These are phyloP conservation scores for Colletotrichum falcatum DNA, from an alignment of 2,329 filamentous ascomycete genomes.

Conservation along the genomic window DNA sequence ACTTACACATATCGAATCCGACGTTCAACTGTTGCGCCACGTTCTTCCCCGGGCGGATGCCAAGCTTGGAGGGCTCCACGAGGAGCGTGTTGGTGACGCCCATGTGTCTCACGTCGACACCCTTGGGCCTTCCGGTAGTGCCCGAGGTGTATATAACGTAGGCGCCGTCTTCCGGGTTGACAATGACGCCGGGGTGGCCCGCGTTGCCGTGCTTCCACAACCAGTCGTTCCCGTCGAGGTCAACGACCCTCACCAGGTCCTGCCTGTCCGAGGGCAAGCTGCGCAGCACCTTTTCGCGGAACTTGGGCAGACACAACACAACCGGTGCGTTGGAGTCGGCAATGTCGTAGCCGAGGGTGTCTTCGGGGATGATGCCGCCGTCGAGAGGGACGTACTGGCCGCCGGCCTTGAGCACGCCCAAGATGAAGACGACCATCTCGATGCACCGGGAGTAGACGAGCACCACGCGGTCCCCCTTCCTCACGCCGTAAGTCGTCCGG, in stretches of 20 bases:
- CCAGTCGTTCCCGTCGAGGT: constrained; percentile 35
- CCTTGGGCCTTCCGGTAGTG: constrained; percentile 69
- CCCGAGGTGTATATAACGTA: constrained; percentile 69
- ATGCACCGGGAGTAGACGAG: constrained; percentile 66
- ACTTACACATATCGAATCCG: constrained; percentile 72
- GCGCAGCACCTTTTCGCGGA: constrained; percentile 35
- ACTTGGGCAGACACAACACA: constrained; percentile 58
- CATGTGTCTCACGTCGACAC: constrained; percentile 67
- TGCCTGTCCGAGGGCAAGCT: constrained; percentile 27
- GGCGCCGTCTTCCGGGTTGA: constrained; percentile 53
- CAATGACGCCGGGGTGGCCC: constrained; percentile 43
- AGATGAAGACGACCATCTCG: constrained; percentile 68
- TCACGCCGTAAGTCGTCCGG: constrained; percentile 51
- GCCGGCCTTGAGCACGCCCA: constrained; percentile 67
- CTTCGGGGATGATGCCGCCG: constrained; percentile 63
- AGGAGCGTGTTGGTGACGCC: constrained; percentile 39
- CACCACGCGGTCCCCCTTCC: constrained; percentile 61
- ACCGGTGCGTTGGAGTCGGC: constrained; percentile 57
- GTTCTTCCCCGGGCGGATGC: constrained; percentile 60
- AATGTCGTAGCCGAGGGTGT: constrained; percentile 62
- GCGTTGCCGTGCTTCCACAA: constrained; percentile 40
- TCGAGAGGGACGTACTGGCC: constrained; percentile 72
- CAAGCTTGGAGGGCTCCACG: constrained; percentile 51
- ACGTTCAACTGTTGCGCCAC: constrained; percentile 69
- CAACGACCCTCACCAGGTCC: constrained; percentile 31